Conservation (phyloP, 1,139 yeast genomes). For the Williopsis jadinii region DNA sequence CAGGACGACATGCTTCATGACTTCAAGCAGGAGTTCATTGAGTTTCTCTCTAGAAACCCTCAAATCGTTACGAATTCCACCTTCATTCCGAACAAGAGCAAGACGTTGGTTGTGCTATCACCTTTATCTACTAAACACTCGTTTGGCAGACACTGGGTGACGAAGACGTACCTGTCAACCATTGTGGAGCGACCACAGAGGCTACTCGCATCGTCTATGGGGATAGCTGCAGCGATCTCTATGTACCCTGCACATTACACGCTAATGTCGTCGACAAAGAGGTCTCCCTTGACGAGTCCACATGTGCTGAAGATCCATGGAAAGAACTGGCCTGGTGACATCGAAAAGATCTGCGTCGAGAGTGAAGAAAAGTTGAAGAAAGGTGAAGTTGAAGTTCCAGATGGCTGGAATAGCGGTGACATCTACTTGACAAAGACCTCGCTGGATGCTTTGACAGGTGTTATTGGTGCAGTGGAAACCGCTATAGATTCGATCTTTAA, state of each 20-base stretch:
- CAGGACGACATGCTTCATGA: slow-evolving; percentile 23
- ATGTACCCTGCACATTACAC: slow-evolving; percentile 59
- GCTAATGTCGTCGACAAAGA: slow-evolving; percentile 41
- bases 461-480: slow-evolving; percentile 69
- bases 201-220: slow-evolving; percentile 66
- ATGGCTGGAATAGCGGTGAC: slow-evolving; percentile 80
- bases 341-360: slow-evolving; percentile 52
- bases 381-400: slow-evolving; percentile 67
- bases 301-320: slow-evolving; percentile 79
- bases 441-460: slow-evolving; percentile 69
- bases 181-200: slow-evolving; percentile 85
- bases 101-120: slow-evolving; percentile 37
- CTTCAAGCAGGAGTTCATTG: slow-evolving; percentile 38
- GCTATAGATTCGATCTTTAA: slow-evolving; percentile 56
- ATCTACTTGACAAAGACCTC: slow-evolving; percentile 68
- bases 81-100: slow-evolving; percentile 31
- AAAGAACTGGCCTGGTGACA: slow-evolving; percentile 56
- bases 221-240: slow-evolving; percentile 70
- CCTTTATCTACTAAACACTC: slow-evolving; percentile 62
- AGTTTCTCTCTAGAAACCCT: slow-evolving; percentile 47
- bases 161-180: slow-evolving; percentile 58
- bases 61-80: slow-evolving; percentile 42
- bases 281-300: slow-evolving; percentile 41
- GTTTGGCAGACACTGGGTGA: slow-evolving; percentile 71
- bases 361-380: slow-evolving; percentile 49